Evolutionary conservation across 371 early-diverging fungal genomes (phyloP).

Genomic region (Mortierella sp.): DNA sequence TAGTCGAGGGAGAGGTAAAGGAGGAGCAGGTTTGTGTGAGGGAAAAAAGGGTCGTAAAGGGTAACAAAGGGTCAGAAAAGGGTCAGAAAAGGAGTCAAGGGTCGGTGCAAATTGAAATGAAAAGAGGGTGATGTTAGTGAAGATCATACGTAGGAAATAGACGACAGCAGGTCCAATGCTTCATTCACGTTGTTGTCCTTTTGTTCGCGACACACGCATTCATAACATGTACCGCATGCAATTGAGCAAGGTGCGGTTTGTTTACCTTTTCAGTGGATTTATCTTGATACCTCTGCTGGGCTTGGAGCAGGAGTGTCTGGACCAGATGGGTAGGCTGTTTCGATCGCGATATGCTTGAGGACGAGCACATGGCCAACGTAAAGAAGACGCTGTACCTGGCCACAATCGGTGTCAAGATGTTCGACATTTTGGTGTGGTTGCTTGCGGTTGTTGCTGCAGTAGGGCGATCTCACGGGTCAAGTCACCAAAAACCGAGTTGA

Average conservation of each 20-base stretch:
- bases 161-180: neutral
- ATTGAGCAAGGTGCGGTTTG: neutral
- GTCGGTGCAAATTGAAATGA: too few species aligned
- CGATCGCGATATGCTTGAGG: constrained; percentile 31
- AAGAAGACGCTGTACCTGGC: constrained; percentile 46
- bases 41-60: neutral
- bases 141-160: neutral
- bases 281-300: constrained; percentile 33
- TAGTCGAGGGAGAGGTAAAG: neutral
- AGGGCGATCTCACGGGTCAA: constrained; percentile 8
- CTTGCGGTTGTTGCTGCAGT: neutral
- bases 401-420: constrained; percentile 44
- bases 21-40: neutral
- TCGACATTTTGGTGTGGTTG: constrained; percentile 30
- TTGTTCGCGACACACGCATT: too few species aligned
- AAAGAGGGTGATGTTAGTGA: too few species aligned
- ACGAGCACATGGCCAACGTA: constrained; percentile 39
- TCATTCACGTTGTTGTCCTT: neutral
- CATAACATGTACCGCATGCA: too few species aligned
- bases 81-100: neutral
- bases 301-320: constrained; percentile 28
- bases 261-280: constrained; percentile 23
- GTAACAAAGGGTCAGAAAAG: neutral
- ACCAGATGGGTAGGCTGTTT: constrained; percentile 37
- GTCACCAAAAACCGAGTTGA: neutral